Evolutionary conservation across 2,329 filamentous ascomycete species (phyloP).

Genomic region (Aspergillus ustus): DNA sequence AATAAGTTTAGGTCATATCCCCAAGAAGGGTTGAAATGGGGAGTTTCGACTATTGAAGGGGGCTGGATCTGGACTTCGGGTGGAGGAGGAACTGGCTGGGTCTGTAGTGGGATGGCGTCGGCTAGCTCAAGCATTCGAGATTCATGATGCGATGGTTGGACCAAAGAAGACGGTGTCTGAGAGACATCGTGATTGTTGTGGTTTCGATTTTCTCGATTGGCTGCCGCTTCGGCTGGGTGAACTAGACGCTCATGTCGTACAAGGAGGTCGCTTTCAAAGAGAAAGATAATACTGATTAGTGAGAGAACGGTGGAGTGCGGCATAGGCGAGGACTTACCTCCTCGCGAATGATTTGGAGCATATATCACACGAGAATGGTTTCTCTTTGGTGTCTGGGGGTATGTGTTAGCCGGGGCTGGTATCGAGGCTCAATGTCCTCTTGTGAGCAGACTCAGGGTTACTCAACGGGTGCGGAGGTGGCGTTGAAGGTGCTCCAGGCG

Average conservation of each 20-base stretch:
- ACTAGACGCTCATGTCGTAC: conserved; percentile 56
- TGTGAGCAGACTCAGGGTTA: conserved; percentile 35
- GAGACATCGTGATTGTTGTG: conserved; percentile 38
- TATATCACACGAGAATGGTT: conserved; percentile 55
- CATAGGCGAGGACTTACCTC: conserved; percentile 37
- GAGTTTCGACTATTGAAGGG: conserved; percentile 46
- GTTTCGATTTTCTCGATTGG: conserved; percentile 44
- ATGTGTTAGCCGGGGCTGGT: conserved; percentile 28
- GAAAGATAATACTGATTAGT: conserved; percentile 30
- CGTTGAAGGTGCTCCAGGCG: conserved; percentile 56
- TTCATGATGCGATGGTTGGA: conserved; percentile 45
- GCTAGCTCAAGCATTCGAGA: conserved; percentile 52
- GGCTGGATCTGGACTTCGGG: conserved; percentile 45
- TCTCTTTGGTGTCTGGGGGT: conserved; percentile 53
- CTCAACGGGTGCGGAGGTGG: conserved; percentile 56
- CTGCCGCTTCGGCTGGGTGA: conserved; percentile 49
- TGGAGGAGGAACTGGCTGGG: conserved; percentile 36
- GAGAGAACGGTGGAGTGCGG: conserved; percentile 18
- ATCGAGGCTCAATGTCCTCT: conserved; percentile 5
- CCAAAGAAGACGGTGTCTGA: conserved; percentile 42
- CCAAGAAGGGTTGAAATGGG: conserved; percentile 56
- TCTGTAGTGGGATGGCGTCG: conserved; percentile 49
- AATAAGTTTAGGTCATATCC: conserved; percentile 55
- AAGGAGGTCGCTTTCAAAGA: conserved; percentile 47
- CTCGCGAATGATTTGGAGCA: conserved; percentile 55